phyloP scores from a whole-genome alignment of 225 moss, liverwort and hornwort species.

The Asterella californica region DNA sequence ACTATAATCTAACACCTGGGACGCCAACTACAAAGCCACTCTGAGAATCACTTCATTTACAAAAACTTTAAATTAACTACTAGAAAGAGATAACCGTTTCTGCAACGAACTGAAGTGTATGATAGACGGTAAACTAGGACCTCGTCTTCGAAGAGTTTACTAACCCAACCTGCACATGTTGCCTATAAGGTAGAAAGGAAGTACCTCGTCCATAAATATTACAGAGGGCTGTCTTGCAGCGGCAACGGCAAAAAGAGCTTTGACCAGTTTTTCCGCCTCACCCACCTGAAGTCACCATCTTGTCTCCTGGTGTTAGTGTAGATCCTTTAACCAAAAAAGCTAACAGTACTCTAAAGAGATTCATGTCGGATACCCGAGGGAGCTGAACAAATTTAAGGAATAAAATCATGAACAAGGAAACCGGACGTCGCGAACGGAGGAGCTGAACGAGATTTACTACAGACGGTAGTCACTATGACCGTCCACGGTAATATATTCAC shows the following conservation, averaged over 20 bases:
- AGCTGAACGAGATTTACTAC: background rate
- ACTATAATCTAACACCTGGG: background rate
- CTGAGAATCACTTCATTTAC: background rate
- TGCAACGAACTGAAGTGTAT: too few relatives aligned
- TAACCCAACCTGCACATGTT: too few relatives aligned
- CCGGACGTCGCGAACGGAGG: background rate
- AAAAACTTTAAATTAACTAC: background rate
- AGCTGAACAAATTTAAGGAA: background rate
- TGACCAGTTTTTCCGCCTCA: constrained; percentile 88
- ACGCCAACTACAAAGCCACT: background rate
- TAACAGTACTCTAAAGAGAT: background rate
- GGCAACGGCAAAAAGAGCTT: constrained; percentile 79
- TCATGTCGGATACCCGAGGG: background rate
- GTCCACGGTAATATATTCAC: background rate
- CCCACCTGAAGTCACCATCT: constrained; percentile 53
- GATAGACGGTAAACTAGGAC: background rate
- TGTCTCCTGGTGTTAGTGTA: background rate
- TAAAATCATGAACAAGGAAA: background rate
- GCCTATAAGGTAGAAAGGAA: background rate
- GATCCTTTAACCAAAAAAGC: background rate
- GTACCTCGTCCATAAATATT: constrained; percentile 89
- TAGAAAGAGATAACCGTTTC: too few relatives aligned
- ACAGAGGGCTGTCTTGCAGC: constrained; percentile 90
- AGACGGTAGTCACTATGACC: background rate
- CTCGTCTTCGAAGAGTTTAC: too few relatives aligned